Evolutionary conservation across 2,329 filamentous ascomycete species (phyloP).

Genomic region (Cryphonectria japonica): DNA sequence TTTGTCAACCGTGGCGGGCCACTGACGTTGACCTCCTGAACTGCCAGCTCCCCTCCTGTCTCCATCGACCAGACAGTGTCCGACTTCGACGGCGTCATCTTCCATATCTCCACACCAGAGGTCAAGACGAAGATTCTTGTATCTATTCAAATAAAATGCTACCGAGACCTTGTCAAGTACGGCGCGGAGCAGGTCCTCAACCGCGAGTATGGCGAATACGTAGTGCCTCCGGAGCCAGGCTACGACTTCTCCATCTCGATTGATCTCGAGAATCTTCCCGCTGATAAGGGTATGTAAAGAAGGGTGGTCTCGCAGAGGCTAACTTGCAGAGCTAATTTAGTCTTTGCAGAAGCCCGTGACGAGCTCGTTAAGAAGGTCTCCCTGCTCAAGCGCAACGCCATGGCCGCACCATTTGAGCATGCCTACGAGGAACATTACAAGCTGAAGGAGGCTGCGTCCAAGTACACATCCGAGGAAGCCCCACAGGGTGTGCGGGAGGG

Average conservation of each 20-base stretch:
- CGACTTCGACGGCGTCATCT: slow-evolving; percentile 98
- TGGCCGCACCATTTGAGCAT: slow-evolving; percentile 97
- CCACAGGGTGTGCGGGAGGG: slow-evolving; percentile 89
- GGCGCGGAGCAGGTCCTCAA: slow-evolving; percentile 90
- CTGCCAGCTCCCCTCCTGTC: slow-evolving; percentile 72
- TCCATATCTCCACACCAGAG: slow-evolving; percentile 96
- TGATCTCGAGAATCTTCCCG: slow-evolving; percentile 85
- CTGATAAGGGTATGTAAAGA: slow-evolving; percentile 66
- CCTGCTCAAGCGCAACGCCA: slow-evolving; percentile 94
- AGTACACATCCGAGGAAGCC: slow-evolving; percentile 91
- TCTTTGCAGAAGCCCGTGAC: slow-evolving; percentile 71
- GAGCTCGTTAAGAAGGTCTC: slow-evolving; percentile 86
- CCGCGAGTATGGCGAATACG: slow-evolving; percentile 92
- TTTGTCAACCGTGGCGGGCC: not conserved
- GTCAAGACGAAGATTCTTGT: slow-evolving; percentile 92
- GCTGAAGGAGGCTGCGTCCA: slow-evolving; percentile 83
- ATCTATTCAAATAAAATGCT: slow-evolving; percentile 95
- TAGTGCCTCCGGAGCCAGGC: slow-evolving; percentile 82
- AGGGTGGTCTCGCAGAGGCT: not conserved
- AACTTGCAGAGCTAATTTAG: slow-evolving; percentile 8
- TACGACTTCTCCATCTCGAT: slow-evolving; percentile 96
- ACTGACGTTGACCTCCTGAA: slow-evolving; percentile 33
- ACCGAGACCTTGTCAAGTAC: slow-evolving; percentile 86
- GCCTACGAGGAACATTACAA: slow-evolving; percentile 92
- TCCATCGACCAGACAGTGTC: slow-evolving; percentile 98